Percentiles rank a stretch among this genome's conserved stretches.
These are phyloP conservation scores for Pseudocercospora macadamiae DNA, from an alignment of 2,329 filamentous ascomycete genomes.

Conservation along the genomic window DNA sequence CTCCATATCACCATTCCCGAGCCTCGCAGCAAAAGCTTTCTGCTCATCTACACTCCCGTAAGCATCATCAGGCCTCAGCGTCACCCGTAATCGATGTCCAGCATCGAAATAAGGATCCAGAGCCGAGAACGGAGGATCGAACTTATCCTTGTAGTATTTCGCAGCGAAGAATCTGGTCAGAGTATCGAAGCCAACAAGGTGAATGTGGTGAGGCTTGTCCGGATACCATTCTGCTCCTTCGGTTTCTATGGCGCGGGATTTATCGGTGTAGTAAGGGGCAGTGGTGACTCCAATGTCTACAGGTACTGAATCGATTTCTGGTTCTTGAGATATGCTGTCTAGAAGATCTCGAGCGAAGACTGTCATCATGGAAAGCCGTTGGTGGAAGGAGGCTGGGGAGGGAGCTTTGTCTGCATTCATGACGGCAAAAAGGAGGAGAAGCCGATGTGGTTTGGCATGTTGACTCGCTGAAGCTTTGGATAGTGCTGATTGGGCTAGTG, in stretches of 20 bases:
- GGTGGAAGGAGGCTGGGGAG: conserved; percentile 68
- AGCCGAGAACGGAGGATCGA: conserved; percentile 53
- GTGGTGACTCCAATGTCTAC: conserved; percentile 72
- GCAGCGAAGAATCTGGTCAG: conserved; percentile 72
- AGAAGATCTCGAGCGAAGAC: conserved; percentile 63
- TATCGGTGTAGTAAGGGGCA: conserved; percentile 74
- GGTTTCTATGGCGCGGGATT: conserved; percentile 62
- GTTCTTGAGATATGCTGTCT: conserved; percentile 17
- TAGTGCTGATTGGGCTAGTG: conserved; percentile 59
- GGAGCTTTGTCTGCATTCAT: conserved; percentile 69
- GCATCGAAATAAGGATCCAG: conserved; percentile 65
- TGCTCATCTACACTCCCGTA: conserved; percentile 64
- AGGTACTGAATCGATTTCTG: conserved; percentile 41
- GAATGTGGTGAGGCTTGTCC: conserved; percentile 57
- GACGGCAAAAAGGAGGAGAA: conserved; percentile 64
- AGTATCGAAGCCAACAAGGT: conserved; percentile 76
- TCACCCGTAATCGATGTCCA: conserved; percentile 64
- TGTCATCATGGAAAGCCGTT: conserved; percentile 72
- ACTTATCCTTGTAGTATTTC: conserved; percentile 67
- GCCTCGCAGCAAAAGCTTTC: conserved; percentile 54
- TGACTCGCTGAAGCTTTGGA: conserved; percentile 35
- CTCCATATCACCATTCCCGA: conserved; percentile 54
- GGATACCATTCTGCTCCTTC: conserved; percentile 41
- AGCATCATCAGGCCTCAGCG: conserved; percentile 62
- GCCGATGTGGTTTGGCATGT: conserved; percentile 45